These are phyloP conservation scores for Plasmodium chabaudi DNA, from an alignment of 169 alveolate genomes.

Conservation along the genomic window DNA sequence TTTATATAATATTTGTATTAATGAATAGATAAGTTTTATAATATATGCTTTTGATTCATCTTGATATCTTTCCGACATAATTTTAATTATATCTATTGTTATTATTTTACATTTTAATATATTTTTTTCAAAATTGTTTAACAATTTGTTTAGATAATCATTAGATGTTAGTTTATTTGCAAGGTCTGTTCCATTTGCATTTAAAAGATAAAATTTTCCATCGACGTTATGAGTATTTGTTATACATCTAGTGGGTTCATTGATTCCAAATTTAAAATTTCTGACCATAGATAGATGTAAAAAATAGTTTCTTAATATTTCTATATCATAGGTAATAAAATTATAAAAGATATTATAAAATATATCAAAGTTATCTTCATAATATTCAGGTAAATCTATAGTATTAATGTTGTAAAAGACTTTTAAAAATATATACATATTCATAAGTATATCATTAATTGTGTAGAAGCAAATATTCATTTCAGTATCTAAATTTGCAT, in stretches of 20 bases:
- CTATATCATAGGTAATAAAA: constrained; percentile 24
- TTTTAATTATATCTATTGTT: constrained; percentile 27
- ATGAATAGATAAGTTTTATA: constrained; percentile 14
- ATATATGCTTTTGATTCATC: constrained; percentile 62
- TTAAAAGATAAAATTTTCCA: background rate
- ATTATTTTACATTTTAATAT: constrained; percentile 49
- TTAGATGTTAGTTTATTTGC: background rate
- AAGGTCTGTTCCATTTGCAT: background rate
- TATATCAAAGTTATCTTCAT: constrained; percentile 59
- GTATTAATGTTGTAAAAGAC: constrained; percentile 18
- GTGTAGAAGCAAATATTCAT: constrained; percentile 4
- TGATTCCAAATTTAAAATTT: background rate
- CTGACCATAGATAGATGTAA: background rate
- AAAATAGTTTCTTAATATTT: constrained; percentile 1
- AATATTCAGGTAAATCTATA: constrained; percentile 56
- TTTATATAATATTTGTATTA: constrained; percentile 26
- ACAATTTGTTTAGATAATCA: background rate
- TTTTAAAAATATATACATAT: constrained; percentile 28
- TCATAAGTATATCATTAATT: constrained; percentile 17
- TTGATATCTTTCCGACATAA: constrained; percentile 40
- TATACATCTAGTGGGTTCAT: background rate
- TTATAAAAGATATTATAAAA: constrained; percentile 31
- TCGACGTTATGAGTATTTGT: too few species aligned
- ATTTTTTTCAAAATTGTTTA: constrained; percentile 6
- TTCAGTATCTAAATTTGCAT: background rate